Evolutionary conservation across 1,139 yeast species (phyloP).

Genomic region (Arxiozyma heterogenica): DNA sequence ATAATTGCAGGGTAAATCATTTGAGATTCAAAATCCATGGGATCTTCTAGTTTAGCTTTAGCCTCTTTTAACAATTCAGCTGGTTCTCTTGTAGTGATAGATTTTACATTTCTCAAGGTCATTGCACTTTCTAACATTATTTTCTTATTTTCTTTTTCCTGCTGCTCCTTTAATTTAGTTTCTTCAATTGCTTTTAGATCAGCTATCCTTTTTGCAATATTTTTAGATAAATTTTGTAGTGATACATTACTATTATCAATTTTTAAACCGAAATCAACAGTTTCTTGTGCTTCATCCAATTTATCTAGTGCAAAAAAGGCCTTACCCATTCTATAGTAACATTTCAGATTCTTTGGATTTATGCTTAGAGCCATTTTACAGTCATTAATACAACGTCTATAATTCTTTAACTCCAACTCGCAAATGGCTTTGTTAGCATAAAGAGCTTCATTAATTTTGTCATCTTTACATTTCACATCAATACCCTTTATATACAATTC

Average conservation of each 20-base stretch:
- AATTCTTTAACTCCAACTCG: slow-evolving; percentile 75
- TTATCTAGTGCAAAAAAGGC: slow-evolving; percentile 65
- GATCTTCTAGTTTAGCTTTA: slow-evolving; percentile 51
- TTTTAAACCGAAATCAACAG: slow-evolving; percentile 56
- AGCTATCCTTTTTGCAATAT: slow-evolving; percentile 36
- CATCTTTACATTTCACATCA: slow-evolving; percentile 53
- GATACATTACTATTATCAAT: slow-evolving; percentile 53
- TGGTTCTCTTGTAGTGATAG: slow-evolving; percentile 44
- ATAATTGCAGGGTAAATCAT: slow-evolving; percentile 72
- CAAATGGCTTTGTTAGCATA: slow-evolving; percentile 85
- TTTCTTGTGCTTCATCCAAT: slow-evolving; percentile 62
- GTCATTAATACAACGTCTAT: slow-evolving; percentile 78
- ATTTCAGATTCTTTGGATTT: slow-evolving; percentile 70
- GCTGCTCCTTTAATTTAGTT: slow-evolving; percentile 23
- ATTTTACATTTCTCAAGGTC: slow-evolving; percentile 44
- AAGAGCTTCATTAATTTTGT: slow-evolving; percentile 48
- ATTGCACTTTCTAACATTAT: slow-evolving; percentile 45
- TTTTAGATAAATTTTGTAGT: slow-evolving; percentile 37
- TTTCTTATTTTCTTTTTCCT: slow-evolving; percentile 19
- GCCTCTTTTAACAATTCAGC: slow-evolving; percentile 32
- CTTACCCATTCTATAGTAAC: slow-evolving; percentile 74
- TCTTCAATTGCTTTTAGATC: slow-evolving; percentile 21
- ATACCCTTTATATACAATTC: slow-evolving; percentile 74
- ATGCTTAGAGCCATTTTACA: slow-evolving; percentile 60
- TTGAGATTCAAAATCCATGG: slow-evolving; percentile 66